Base-by-base conservation (phyloP, 768 basidiomycete species). In the Amanita pseudoporphyria region DNA sequence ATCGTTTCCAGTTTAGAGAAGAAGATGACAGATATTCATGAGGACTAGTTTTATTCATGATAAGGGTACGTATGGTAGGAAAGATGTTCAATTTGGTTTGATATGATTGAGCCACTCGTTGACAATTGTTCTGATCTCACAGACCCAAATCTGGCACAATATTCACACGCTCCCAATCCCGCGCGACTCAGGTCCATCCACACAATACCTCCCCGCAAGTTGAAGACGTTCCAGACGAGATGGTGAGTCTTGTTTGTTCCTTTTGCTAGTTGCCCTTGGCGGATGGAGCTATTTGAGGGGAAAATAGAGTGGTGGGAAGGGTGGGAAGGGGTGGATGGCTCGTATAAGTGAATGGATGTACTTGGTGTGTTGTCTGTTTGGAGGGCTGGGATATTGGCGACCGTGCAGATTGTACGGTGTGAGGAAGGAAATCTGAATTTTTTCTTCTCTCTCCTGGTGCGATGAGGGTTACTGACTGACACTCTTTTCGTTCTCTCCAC, bases 191-290 rank as follows among this genome's bases (percentile, higher is more conserved):
- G 48, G 50, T 19, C 56, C 57, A n/a, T n/a, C n/a, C n/a, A n/a
- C n/a, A 57, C 51, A 57, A 57, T 51, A 55, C 53, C 60, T 49
- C 40, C 31, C 45, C 32, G 33, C 49, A 54, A 53, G 65, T 64
- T 68, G 66, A 64, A 26, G 35, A 35, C 33, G 35, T 33, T 28
- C 38, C 21, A 63, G 64, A 62, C 66, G 67, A 67, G 60, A 71
- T 72, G 72, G 71, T 73, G 64, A 70, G 71, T 71, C 54, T 57
- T 51, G 57, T 48, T 55, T 55, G 33, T 46, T 54, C 47, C 39
- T 49, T 56, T 43, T 53, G 47, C 52, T 22, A 51, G 36, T 46
- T 16, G 30, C 54, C 46, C 50, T 40, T 45, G 45, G 35, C 36
- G 38, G 49, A 46, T 47, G 49, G 51, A 40, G 53, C 47, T 38